phyloP scores from a whole-genome alignment of 2,329 filamentous ascomycete species.

The Anisogramma anomala region DNA sequence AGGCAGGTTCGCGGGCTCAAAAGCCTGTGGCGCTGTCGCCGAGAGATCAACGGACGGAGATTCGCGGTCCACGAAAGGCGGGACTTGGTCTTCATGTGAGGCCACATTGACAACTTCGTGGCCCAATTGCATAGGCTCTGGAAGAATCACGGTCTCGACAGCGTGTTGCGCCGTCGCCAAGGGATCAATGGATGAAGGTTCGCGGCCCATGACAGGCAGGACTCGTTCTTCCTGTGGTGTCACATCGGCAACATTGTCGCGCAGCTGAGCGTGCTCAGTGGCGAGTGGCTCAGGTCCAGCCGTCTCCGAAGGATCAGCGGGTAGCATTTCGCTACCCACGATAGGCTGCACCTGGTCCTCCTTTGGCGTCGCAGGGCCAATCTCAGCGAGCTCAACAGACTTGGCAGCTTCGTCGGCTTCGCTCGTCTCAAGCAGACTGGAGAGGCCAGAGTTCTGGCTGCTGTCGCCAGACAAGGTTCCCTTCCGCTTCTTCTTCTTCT shows the following conservation, averaged over 20 bases:
- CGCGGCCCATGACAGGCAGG: too few relatives aligned
- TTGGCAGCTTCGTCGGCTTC: not conserved
- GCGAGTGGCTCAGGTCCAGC: not conserved
- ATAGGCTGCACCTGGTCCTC: not conserved
- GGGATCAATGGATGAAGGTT: too few relatives aligned
- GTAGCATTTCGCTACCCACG: not conserved
- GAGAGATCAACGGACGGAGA: not conserved
- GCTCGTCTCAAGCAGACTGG: not conserved
- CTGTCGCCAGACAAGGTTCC: constrained; percentile 5
- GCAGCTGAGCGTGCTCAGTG: too few relatives aligned
- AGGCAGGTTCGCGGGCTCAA: not conserved
- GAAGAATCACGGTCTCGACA: not conserved
- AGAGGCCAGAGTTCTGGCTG: not conserved
- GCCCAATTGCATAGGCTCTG: too few relatives aligned
- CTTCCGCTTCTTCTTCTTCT: constrained; percentile 16
- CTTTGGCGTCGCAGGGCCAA: not conserved
- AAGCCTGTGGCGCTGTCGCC: not conserved
- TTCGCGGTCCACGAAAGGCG: too few relatives aligned
- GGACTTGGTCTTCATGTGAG: too few relatives aligned
- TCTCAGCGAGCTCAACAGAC: not conserved
- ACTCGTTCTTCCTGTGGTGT: too few relatives aligned
- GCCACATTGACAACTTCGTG: too few relatives aligned
- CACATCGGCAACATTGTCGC: too few relatives aligned
- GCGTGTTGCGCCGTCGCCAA: not conserved
- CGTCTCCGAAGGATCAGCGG: not conserved